These are phyloP conservation scores for Lathyrus sativus DNA, from an alignment of 306 rosid species.

Conservation along the genomic window DNA sequence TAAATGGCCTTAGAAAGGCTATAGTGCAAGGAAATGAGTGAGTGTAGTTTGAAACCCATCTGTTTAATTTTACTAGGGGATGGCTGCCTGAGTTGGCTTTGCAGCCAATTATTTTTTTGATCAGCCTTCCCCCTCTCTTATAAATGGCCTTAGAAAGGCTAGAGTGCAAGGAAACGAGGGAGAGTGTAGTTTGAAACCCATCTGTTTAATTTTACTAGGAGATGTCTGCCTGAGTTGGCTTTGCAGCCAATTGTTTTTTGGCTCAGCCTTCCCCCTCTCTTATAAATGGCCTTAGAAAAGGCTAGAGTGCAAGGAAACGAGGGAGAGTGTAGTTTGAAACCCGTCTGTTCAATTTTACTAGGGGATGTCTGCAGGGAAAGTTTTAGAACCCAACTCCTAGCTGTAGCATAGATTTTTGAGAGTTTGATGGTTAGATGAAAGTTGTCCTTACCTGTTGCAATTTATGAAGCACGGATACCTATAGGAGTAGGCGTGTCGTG, in stretches of 20 bases:
- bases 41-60: constrained; percentile 33
- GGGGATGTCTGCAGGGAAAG: constrained; percentile 10
- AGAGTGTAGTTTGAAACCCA: constrained; percentile 31
- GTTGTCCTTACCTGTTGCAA: constrained; percentile 8
- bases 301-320: constrained; percentile 15
- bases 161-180: constrained; percentile 11
- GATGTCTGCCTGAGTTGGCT: not conserved
- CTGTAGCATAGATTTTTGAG: constrained; percentile 15
- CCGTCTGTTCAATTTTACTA: constrained; percentile 20
- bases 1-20: constrained; percentile 23
- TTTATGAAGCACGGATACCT: too few species aligned
- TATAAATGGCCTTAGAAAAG: constrained; percentile 12
- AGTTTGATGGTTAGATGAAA: constrained; percentile 27
- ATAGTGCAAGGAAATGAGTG: constrained; percentile 7
- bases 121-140: constrained; percentile 1
- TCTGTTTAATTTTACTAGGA: constrained; percentile 17
- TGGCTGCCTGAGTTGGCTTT: not conserved
- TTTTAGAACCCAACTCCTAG: constrained; percentile 3
- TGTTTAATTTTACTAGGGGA: constrained; percentile 17
- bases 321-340: constrained; percentile 29
- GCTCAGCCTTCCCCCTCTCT: constrained; percentile 7
- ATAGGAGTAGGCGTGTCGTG: too few species aligned
- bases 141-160: constrained; percentile 17
- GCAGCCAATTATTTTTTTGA: not conserved
- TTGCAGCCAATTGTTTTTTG: not conserved